A percentile compares a stretch with the other conserved stretches of the same genome.
These are phyloP conservation scores for Podila horticola DNA, from an alignment of 192 early-diverging fungal genomes.

Conservation along the genomic window DNA sequence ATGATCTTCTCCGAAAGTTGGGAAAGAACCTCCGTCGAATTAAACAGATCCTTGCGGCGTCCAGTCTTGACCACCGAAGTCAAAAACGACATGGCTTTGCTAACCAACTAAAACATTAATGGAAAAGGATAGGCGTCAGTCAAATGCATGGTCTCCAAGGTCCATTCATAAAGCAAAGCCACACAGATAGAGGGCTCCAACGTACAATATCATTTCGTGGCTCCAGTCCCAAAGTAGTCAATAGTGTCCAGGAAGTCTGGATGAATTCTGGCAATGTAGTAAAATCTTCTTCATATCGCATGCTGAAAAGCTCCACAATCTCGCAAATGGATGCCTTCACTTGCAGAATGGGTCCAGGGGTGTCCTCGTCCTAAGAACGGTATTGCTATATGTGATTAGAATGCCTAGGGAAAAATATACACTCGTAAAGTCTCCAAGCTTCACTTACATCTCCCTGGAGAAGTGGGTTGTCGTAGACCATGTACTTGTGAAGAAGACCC, in stretches of 20 bases:
- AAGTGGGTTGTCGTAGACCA: conserved; percentile 81
- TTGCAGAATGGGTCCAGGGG: conserved; percentile 85
- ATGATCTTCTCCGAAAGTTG: conserved; percentile 92
- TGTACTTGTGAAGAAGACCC: conserved; percentile 88
- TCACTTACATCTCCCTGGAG: conserved; percentile 67
- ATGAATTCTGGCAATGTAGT: conserved; percentile 83
- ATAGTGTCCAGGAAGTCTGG: conserved; percentile 85
- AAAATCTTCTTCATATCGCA: conserved; percentile 94
- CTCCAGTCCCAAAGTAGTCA: conserved; percentile 77
- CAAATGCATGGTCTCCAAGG: not conserved
- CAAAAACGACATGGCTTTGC: conserved; percentile 90
- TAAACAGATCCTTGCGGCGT: conserved; percentile 80
- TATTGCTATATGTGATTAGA: not conserved
- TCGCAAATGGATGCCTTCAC: conserved; percentile 96
- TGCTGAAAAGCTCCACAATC: conserved; percentile 88
- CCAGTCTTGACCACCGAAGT: conserved; percentile 85
- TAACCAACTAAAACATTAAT: conserved; percentile 71
- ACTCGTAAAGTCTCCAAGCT: not conserved
- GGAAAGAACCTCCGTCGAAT: conserved; percentile 71
- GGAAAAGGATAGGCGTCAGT: not conserved
- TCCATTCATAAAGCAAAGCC: not conserved
- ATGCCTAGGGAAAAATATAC: not conserved
- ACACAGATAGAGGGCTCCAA: not conserved
- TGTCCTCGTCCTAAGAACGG: conserved; percentile 77
- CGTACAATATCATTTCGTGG: conserved; percentile 84